Conservation (phyloP, 2,329 filamentous ascomycete genomes). For the Rhynchosporium secalis region DNA sequence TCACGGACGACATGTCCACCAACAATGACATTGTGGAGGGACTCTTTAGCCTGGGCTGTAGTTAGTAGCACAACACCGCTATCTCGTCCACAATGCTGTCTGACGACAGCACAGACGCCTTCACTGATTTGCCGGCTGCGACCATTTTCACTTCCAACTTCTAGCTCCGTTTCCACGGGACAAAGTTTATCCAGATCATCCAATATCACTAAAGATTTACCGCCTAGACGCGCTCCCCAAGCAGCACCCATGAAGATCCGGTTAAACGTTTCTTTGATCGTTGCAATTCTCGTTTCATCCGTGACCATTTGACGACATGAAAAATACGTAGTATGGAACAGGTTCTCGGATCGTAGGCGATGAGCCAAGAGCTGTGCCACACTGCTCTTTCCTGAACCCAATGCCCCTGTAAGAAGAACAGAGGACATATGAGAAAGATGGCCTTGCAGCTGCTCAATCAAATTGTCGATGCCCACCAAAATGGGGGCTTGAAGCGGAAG, state of each 20-base stretch:
- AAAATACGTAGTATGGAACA: conserved; percentile 85
- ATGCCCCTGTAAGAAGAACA: conserved; percentile 81
- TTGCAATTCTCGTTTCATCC: conserved; percentile 85
- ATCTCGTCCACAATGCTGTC: conserved; percentile 78
- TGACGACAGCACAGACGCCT: conserved; percentile 76
- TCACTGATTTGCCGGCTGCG: conserved; percentile 92
- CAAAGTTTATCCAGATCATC: conserved; percentile 94
- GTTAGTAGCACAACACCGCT: conserved; percentile 84
- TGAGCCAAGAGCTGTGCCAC: conserved; percentile 76
- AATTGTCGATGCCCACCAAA: conserved; percentile 80
- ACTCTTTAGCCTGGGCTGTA: conserved; percentile 90
- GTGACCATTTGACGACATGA: conserved; percentile 84
- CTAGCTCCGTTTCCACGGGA: conserved; percentile 89
- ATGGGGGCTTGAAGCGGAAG: conserved; percentile 53
- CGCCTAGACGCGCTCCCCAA: conserved; percentile 87
- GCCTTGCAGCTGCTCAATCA: conserved; percentile 70
- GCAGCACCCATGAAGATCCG: conserved; percentile 84
- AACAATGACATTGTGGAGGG: conserved; percentile 84
- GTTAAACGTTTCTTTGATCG: conserved; percentile 84
- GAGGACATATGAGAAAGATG: conserved; percentile 86
- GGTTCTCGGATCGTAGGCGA: conserved; percentile 66
- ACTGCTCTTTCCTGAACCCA: conserved; percentile 87
- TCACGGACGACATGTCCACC: conserved; percentile 91
- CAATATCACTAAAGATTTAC: conserved; percentile 79
- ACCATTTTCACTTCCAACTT: conserved; percentile 90